phyloP scores from a whole-genome alignment of 176 grass and related monocot genomes.

The Juncus inflexus region DNA sequence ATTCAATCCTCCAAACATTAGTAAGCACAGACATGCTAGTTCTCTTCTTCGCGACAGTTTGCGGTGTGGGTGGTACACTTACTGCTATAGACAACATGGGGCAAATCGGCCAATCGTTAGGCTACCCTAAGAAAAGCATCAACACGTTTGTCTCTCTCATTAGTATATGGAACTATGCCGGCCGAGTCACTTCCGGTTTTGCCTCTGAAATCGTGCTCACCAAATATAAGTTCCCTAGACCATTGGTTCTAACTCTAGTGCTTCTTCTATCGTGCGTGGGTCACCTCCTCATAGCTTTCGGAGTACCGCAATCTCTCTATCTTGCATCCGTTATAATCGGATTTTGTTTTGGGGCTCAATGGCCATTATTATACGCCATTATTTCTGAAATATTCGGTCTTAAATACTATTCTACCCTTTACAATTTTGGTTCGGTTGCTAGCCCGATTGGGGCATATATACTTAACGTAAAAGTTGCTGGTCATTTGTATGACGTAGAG shows the following conservation, averaged over 20 bases:
- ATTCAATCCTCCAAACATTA: slow-evolving; percentile 57
- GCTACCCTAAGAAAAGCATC: slow-evolving; percentile 61
- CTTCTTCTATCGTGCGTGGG: slow-evolving; percentile 74
- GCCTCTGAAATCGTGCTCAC: slow-evolving; percentile 61
- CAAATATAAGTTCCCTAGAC: slow-evolving; percentile 56
- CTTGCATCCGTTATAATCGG: slow-evolving; percentile 62
- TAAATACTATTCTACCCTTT: slow-evolving; percentile 87
- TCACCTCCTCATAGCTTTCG: slow-evolving; percentile 58
- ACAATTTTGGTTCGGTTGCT: slow-evolving; percentile 73
- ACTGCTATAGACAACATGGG: slow-evolving; percentile 98
- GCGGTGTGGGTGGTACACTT: slow-evolving; percentile 72
- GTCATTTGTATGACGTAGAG: slow-evolving; percentile 53
- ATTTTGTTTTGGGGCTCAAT: slow-evolving; percentile 91
- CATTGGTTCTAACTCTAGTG: slow-evolving; percentile 47
- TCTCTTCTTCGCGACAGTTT: slow-evolving; percentile 58
- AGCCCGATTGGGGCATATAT: slow-evolving; percentile 71
- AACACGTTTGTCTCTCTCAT: slow-evolving; percentile 78
- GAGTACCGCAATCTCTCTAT: slow-evolving; percentile 55
- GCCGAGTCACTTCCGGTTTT: slow-evolving; percentile 61
- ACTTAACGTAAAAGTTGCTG: slow-evolving; percentile 53
- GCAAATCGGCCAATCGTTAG: slow-evolving; percentile 77
- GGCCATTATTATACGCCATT: slow-evolving; percentile 84
- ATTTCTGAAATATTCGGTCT: slow-evolving; percentile 94
- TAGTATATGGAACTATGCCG: slow-evolving; percentile 97
- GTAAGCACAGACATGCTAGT: slow-evolving; percentile 67